A percentile compares a stretch with the other conserved stretches of the same genome.
phyloP scores from a whole-genome alignment of 345 rosid species.

The Salix arbutifolia region DNA sequence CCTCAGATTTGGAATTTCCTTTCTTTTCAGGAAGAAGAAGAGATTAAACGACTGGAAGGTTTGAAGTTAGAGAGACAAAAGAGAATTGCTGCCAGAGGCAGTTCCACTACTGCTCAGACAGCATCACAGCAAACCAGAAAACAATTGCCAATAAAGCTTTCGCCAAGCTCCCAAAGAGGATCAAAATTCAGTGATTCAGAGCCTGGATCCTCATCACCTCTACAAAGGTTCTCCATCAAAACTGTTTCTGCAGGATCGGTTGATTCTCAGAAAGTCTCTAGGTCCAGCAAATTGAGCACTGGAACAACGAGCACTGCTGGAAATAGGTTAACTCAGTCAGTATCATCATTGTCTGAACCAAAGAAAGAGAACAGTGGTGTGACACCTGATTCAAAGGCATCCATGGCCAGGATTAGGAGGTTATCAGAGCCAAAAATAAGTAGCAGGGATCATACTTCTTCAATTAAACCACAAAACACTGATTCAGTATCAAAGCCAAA shows the following conservation, averaged over 20 bases:
- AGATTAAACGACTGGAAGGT: constrained; percentile 66
- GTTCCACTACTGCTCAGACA: constrained; percentile 45
- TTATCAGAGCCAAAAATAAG: constrained; percentile 70
- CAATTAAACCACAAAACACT: constrained; percentile 43
- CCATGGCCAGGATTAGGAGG: constrained; percentile 66
- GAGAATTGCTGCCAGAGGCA: constrained; percentile 74
- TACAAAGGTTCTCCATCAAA: constrained; percentile 51
- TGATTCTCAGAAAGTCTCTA: constrained; percentile 48
- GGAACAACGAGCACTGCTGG: constrained; percentile 46
- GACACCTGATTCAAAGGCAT: constrained; percentile 52
- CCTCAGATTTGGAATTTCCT: background rate
- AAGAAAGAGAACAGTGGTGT: constrained; percentile 44
- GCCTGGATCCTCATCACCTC: constrained; percentile 69
- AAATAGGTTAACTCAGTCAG: constrained; percentile 51
- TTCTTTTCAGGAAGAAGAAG: constrained; percentile 65
- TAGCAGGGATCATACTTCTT: constrained; percentile 37
- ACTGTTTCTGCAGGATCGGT: constrained; percentile 46
- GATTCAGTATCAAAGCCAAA: constrained; percentile 42
- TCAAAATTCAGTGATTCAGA: constrained; percentile 82
- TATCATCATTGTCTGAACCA: constrained; percentile 55
- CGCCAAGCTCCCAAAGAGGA: constrained; percentile 55
- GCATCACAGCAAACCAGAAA: constrained; percentile 49
- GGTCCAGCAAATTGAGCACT: constrained; percentile 44
- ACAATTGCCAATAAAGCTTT: constrained; percentile 51
- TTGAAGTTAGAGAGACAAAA: constrained; percentile 81